Evolutionary conservation across 2,329 filamentous ascomycete genomes (phyloP).

Genomic region (Sporothrix pallida): DNA sequence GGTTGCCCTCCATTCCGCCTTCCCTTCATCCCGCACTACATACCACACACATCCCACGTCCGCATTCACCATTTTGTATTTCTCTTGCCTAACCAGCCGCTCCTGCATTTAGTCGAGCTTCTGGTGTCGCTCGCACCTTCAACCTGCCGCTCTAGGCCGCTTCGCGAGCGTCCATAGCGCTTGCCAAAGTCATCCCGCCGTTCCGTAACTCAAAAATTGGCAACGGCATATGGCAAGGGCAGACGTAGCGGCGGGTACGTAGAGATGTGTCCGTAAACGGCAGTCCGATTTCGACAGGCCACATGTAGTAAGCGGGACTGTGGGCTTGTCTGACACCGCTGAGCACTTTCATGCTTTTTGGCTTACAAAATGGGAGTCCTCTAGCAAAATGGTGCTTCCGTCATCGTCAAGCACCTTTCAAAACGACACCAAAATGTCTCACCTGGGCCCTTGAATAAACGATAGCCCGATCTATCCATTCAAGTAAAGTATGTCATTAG

Average conservation of each 20-base stretch:
- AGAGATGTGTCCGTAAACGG: constrained; percentile 10
- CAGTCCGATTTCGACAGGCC: background rate
- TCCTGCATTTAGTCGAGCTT: background rate
- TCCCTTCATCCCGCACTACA: constrained; percentile 24
- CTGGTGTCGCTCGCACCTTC: background rate
- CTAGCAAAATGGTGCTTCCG: constrained; percentile 3
- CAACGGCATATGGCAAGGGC: background rate
- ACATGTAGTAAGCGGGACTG: background rate
- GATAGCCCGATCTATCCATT: background rate
- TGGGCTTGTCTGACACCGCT: background rate
- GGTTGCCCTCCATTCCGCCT: constrained; percentile 14
- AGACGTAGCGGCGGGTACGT: background rate
- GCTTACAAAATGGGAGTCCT: no score
- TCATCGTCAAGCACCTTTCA: background rate
- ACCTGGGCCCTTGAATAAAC: background rate
- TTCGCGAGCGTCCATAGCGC: background rate
- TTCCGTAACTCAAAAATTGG: background rate
- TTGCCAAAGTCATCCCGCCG: background rate
- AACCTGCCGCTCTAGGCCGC: constrained; percentile 1
- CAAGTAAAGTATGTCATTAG: background rate
- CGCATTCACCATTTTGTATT: background rate
- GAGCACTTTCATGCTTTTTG: background rate
- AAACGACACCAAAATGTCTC: constrained; percentile 14
- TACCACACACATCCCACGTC: constrained; percentile 4
- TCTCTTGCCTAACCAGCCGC: constrained; percentile 15